phyloP scores from a whole-genome alignment of 371 early-diverging fungal genomes.

The Actinomucor elegans region DNA sequence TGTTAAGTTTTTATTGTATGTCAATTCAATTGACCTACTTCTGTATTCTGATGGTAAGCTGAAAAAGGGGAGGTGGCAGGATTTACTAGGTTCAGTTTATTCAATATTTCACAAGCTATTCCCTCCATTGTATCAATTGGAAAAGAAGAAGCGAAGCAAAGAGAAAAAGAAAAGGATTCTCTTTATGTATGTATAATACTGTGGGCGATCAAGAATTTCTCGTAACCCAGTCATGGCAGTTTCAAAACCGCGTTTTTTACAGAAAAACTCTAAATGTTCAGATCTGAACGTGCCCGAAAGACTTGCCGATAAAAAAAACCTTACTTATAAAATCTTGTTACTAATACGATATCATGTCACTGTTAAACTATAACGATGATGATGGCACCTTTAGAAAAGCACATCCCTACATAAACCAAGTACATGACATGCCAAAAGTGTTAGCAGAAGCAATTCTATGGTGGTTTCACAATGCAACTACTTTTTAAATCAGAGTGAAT shows the following conservation, averaged over 20 bases:
- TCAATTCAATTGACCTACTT: constrained; percentile 1
- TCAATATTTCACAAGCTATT: constrained; percentile 4
- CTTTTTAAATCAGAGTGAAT: too few species aligned
- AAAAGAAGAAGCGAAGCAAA: background rate
- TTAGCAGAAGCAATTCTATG: too few species aligned
- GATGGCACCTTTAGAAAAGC: too few species aligned
- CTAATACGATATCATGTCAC: too few species aligned
- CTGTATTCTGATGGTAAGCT: constrained; percentile 14
- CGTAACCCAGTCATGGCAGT: background rate
- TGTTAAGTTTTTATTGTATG: background rate
- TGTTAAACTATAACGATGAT: too few species aligned
- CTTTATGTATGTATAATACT: constrained; percentile 1
- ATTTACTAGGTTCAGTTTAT: constrained; percentile 8
- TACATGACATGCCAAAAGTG: too few species aligned
- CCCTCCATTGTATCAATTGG: background rate
- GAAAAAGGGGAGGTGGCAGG: constrained; percentile 8
- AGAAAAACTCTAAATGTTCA: too few species aligned
- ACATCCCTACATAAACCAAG: too few species aligned
- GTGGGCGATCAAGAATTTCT: background rate
- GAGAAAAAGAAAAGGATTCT: background rate
- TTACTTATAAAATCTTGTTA: too few species aligned
- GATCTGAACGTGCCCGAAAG: too few species aligned
- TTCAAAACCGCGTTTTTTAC: background rate
- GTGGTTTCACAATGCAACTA: too few species aligned
- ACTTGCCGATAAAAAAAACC: too few species aligned